A percentile compares a stretch with the other conserved stretches of the same genome.
Evolutionary conservation across 345 rosid genomes (phyloP).

Genomic region (Draba incana): DNA sequence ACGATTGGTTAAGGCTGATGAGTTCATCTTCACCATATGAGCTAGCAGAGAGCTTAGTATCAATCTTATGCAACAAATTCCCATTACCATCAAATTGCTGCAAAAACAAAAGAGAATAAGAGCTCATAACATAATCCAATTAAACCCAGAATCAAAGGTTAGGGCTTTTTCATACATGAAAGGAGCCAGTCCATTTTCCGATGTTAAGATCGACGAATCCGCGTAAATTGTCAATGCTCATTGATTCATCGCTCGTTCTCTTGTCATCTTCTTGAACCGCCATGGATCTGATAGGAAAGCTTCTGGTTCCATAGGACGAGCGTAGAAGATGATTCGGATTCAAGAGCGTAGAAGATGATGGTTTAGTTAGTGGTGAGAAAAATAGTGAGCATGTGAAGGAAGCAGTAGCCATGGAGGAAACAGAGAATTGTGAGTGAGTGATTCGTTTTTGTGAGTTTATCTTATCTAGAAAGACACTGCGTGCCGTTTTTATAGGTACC

Average conservation of each 20-base stretch:
- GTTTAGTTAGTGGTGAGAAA: conserved; percentile 35
- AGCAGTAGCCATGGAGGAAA: conserved; percentile 44
- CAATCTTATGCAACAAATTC: conserved; percentile 66
- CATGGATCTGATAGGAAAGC: conserved; percentile 38
- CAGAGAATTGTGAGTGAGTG: neutral
- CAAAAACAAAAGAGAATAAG: conserved; percentile 11
- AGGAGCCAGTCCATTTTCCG: conserved; percentile 88
- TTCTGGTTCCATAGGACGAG: conserved; percentile 41
- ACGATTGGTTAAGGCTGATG: conserved; percentile 92
- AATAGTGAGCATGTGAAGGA: conserved; percentile 42
- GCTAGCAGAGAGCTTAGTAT: conserved; percentile 69
- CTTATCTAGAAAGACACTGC: conserved; percentile 20
- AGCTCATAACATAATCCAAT: conserved; percentile 9
- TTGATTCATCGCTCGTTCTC: conserved; percentile 49
- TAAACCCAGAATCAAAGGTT: neutral
- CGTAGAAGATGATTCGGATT: conserved; percentile 13
- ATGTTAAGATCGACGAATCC: conserved; percentile 65
- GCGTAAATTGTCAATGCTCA: conserved; percentile 73
- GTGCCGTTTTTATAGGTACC: neutral
- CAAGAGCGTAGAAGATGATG: conserved; percentile 19
- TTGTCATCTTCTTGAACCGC: conserved; percentile 43
- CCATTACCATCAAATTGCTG: conserved; percentile 91
- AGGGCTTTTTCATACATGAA: conserved; percentile 50
- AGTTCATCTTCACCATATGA: conserved; percentile 91
- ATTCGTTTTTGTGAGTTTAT: conserved; percentile 15